Conservation (phyloP, 1,284 basidiomycete genomes). For the Chiua sp. region DNA sequence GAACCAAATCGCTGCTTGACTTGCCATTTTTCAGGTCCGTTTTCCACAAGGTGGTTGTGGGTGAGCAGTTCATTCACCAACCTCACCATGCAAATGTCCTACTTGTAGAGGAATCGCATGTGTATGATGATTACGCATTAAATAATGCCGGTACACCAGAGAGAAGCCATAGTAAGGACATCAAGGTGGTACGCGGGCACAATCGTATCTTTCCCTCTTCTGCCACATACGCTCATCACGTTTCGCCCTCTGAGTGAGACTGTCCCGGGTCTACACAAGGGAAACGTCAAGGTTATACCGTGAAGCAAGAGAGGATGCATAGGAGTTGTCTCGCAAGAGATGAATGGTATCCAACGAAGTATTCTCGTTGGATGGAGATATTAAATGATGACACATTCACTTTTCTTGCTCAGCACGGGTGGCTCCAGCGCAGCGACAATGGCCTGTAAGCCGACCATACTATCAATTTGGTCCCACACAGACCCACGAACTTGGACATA, state of each 20-base stretch:
- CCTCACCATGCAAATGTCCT: constrained; percentile 24
- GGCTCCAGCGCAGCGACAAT: constrained; percentile 99
- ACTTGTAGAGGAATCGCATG: constrained; percentile 25
- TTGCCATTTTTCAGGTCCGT: no score
- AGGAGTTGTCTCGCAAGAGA: constrained; percentile 42
- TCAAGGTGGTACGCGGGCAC: no score
- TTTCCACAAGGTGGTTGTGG: no score
- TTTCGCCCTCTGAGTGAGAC: no score
- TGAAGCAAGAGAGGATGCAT: constrained; percentile 38
- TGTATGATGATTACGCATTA: no score
- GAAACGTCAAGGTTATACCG: constrained; percentile 45
- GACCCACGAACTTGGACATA: constrained; percentile 40
- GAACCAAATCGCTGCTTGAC: background rate
- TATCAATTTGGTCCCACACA: constrained; percentile 9
- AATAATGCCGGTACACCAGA: no score
- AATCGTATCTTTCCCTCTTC: no score
- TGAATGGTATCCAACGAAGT: constrained; percentile 39
- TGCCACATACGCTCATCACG: no score
- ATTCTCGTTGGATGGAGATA: constrained; percentile 33
- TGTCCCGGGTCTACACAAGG: no score
- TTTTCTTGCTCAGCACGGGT: constrained; percentile 87
- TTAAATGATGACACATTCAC: constrained; percentile 87
- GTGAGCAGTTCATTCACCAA: constrained; percentile 14
- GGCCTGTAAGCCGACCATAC: constrained; percentile 59
- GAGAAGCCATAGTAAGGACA: no score